Conservation (phyloP, 2,329 filamentous ascomycete species). For the Hysterium pulicare region DNA sequence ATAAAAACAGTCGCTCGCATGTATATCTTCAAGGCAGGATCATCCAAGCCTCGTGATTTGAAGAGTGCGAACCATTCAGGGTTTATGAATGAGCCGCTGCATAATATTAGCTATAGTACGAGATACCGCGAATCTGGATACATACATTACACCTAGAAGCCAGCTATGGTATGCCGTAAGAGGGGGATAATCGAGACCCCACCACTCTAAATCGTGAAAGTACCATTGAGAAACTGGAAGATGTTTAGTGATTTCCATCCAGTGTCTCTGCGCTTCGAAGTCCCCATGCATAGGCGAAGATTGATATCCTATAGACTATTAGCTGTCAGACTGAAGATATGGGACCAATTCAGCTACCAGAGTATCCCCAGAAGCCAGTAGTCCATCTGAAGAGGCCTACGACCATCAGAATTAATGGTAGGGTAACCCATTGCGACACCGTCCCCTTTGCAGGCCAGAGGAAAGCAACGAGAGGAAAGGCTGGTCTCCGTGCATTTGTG, state of each 20-base stretch:
- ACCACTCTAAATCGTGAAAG: conserved; percentile 94
- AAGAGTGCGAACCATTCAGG: conserved; percentile 84
- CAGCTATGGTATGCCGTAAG: conserved; percentile 98
- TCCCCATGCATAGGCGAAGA: conserved; percentile 91
- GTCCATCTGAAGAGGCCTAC: conserved; percentile 93
- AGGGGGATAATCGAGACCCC: conserved; percentile 96
- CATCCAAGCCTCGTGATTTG: conserved; percentile 76
- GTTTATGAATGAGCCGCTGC: conserved; percentile 69
- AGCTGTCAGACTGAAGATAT: conserved; percentile 5
- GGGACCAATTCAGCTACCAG: conserved; percentile 59
- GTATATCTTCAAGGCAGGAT: conserved; percentile 79
- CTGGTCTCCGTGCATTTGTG: conserved; percentile 55
- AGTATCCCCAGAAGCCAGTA: conserved; percentile 90
- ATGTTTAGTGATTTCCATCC: conserved; percentile 95
- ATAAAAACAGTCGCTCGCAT: conserved; percentile 91
- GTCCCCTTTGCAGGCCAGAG: conserved; percentile 86
- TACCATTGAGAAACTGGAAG: conserved; percentile 95
- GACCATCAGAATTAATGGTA: conserved; percentile 83
- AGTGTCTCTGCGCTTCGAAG: conserved; percentile 96
- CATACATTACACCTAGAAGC: conserved; percentile 78
- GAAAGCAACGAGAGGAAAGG: conserved; percentile 90
- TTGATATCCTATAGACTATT: conserved; percentile 58
- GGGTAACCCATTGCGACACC: conserved; percentile 84
- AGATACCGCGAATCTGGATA: conserved; percentile 5
- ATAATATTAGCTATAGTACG: conserved; percentile 9